A percentile compares a stretch with the other conserved stretches of the same genome.
Evolutionary conservation across 2,329 filamentous ascomycete species (phyloP).

Genomic region (Bipolaris bicolor): DNA sequence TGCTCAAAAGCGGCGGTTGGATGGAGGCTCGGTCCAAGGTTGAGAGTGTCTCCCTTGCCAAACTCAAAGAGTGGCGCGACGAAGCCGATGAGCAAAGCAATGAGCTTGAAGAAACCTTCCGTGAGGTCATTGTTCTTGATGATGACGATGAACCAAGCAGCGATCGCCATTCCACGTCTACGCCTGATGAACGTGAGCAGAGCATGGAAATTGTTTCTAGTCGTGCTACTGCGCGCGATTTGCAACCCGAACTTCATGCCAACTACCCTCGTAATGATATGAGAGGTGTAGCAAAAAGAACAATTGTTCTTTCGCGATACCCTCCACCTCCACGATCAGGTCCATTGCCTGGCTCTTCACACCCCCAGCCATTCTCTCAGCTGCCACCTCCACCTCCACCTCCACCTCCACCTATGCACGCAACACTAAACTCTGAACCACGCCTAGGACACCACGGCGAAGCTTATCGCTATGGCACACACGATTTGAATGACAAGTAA

Average conservation of each 20-base stretch:
- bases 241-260: constrained; percentile 32
- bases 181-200: constrained; percentile 35
- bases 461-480: constrained; percentile 15
- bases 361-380: constrained; percentile 13
- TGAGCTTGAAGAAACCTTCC: constrained; percentile 66
- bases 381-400: constrained; percentile 2
- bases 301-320: constrained; percentile 31
- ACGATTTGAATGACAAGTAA: constrained; percentile 27
- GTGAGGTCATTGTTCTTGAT: constrained; percentile 68
- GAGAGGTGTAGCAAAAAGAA: constrained; percentile 28
- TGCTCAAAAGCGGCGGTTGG: constrained; percentile 61
- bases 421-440: constrained; percentile 4
- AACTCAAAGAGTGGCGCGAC: constrained; percentile 67
- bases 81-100: constrained; percentile 58
- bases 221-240: constrained; percentile 41
- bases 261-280: constrained; percentile 24
- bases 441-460: constrained; percentile 11
- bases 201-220: constrained; percentile 44
- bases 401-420: constrained; percentile 9
- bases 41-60: constrained; percentile 61
- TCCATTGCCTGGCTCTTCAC: constrained; percentile 14
- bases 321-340: constrained; percentile 16
- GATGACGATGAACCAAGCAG: constrained; percentile 61
- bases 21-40: constrained; percentile 61
- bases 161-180: constrained; percentile 44